Percentiles rank a stretch among this genome's conserved stretches.
Conservation (phyloP, 2,329 filamentous ascomycete species). For the Paraphaeosphaeria minitans region DNA sequence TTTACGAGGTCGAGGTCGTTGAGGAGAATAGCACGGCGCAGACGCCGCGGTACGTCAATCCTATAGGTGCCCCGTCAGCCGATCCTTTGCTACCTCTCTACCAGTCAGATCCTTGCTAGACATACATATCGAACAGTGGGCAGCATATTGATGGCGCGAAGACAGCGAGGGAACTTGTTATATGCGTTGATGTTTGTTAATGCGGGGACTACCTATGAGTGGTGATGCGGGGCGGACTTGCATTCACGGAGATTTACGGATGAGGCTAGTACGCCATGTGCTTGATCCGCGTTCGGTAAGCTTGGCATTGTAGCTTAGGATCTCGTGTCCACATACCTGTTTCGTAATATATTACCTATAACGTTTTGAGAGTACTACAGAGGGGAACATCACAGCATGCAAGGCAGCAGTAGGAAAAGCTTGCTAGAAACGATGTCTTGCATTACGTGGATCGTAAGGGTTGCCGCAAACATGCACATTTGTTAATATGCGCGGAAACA, state of each 20-base stretch:
- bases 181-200: constrained; percentile 13
- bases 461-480: not conserved
- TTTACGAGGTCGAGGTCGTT: constrained; percentile 74
- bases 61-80: constrained; percentile 48
- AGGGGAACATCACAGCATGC: not conserved
- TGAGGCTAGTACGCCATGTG: constrained; percentile 26
- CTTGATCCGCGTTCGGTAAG: constrained; percentile 1
- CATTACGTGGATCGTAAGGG: not conserved
- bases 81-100: not conserved
- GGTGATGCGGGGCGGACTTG: constrained; percentile 28
- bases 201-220: constrained; percentile 18
- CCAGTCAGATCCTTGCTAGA: not conserved
- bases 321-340: not conserved
- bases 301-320: not conserved
- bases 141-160: constrained; percentile 25
- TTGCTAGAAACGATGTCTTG: not conserved
- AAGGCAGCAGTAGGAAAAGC: not conserved
- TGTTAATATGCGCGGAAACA: not conserved
- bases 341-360: not conserved
- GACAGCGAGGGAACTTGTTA: constrained; percentile 10
- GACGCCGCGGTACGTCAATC: constrained; percentile 77
- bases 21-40: constrained; percentile 80
- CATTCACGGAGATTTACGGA: constrained; percentile 32
- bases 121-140: constrained; percentile 30
- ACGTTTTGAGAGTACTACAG: not conserved